These are phyloP conservation scores for Apium graveolens DNA, from an alignment of 129 eudicot genomes.

Conservation along the genomic window DNA sequence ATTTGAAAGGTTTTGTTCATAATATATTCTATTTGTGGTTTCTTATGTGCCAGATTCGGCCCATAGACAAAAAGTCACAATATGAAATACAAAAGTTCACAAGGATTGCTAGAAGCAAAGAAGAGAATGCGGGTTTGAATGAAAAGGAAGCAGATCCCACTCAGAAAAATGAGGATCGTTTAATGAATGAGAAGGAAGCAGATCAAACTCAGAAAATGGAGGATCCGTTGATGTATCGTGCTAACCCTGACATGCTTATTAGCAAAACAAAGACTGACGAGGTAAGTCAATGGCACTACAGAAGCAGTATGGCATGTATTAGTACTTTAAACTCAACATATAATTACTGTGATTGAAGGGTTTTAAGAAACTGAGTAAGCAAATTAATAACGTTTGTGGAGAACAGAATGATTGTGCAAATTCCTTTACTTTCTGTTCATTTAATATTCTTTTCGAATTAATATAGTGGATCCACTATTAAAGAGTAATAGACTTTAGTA, in stretches of 20 bases:
- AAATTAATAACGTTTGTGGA: background rate
- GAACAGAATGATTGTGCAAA: background rate
- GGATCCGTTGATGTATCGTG: slow-evolving; percentile 68
- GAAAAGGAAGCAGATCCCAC: too few species aligned
- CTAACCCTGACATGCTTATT: slow-evolving; percentile 63
- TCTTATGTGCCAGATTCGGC: slow-evolving; percentile 57
- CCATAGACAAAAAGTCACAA: slow-evolving; percentile 69
- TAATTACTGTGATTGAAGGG: background rate
- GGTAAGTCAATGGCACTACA: slow-evolving; percentile 32
- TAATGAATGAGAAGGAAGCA: slow-evolving; percentile 33
- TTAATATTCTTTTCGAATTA: background rate
- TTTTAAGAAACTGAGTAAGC: background rate
- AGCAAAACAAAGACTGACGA: slow-evolving; percentile 35
- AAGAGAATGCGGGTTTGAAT: slow-evolving; percentile 27
- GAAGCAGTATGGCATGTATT: background rate
- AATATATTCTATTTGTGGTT: background rate
- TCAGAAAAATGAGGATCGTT: too few species aligned
- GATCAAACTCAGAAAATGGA: slow-evolving; percentile 30
- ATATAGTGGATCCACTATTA: background rate
- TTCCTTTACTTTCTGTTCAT: background rate
- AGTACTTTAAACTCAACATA: background rate
- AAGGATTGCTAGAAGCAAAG: slow-evolving; percentile 21
- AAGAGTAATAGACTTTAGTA: background rate
- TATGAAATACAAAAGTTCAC: slow-evolving; percentile 83
- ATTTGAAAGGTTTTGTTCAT: background rate